Evolutionary conservation across 2,329 filamentous ascomycete genomes (phyloP).

Genomic region (Fusarium keratoplasticum): DNA sequence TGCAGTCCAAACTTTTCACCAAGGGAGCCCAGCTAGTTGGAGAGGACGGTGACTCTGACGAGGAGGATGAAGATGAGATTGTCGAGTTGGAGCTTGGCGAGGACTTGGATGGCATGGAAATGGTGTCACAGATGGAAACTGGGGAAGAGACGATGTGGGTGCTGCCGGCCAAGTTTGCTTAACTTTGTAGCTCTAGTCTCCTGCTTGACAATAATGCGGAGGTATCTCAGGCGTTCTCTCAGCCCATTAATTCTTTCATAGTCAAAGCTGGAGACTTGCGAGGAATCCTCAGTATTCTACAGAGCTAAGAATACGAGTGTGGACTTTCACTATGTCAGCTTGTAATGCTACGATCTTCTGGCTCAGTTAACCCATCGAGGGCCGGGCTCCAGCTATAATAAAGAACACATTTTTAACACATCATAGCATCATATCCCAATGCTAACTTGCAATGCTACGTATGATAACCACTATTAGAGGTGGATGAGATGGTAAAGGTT

Average conservation of each 20-base stretch:
- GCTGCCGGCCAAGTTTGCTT: not conserved
- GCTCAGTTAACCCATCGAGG: no score
- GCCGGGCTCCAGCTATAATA: no score
- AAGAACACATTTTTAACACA: no score
- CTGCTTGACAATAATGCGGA: not conserved
- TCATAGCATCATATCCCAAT: no score
- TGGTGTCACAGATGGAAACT: not conserved
- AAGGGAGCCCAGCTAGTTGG: not conserved
- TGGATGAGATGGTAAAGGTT: no score
- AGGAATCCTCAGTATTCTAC: not conserved
- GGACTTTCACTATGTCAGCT: no score
- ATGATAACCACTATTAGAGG: no score
- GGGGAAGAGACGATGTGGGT: not conserved
- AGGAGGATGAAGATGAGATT: not conserved
- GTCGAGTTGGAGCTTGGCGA: not conserved
- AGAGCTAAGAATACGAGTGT: not conserved
- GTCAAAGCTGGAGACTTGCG: fast-evolving
- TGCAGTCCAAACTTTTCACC: not conserved
- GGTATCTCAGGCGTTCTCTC: not conserved
- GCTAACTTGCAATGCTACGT: no score
- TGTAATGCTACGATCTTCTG: no score
- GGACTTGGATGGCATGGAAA: not conserved
- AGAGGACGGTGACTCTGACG: not conserved
- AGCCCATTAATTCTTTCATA: not conserved
- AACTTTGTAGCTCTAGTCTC: not conserved